Conservation (phyloP, 2,329 filamentous ascomycete genomes). For the Cryphonectria naterciae region DNA sequence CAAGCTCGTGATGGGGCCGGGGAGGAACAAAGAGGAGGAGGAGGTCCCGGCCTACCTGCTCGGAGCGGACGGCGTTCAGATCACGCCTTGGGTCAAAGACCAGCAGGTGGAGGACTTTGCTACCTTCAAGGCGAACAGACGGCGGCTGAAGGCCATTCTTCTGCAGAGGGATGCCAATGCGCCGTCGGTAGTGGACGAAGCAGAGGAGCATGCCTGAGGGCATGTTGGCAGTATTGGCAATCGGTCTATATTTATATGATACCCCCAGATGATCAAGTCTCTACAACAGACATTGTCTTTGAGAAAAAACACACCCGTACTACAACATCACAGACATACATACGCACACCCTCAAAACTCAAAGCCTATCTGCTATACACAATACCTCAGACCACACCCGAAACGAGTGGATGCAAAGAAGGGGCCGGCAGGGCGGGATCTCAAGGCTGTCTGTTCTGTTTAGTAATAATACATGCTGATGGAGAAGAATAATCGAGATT, state of each 20-base stretch:
- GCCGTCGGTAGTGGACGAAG: constrained; percentile 45
- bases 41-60: constrained; percentile 54
- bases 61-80: constrained; percentile 55
- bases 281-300: no score
- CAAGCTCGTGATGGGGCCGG: constrained; percentile 20
- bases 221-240: not conserved
- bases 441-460: no score
- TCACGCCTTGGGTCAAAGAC: constrained; percentile 60
- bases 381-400: not conserved
- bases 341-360: no score
- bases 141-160: constrained; percentile 49
- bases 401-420: not conserved
- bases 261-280: no score
- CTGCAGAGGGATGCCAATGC: constrained; percentile 51
- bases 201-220: constrained; percentile 17
- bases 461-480: not conserved
- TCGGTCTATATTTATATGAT: not conserved
- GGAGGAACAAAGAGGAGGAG: constrained; percentile 12
- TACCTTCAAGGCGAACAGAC: constrained; percentile 49
- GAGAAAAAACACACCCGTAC: no score
- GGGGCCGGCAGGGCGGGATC: no score
- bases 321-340: no score
- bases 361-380: not conserved
- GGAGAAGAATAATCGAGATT: not conserved
- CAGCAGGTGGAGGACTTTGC: constrained; percentile 55